Conservation (phyloP, 2,329 filamentous ascomycete species). For the Exophiala bonariae region DNA sequence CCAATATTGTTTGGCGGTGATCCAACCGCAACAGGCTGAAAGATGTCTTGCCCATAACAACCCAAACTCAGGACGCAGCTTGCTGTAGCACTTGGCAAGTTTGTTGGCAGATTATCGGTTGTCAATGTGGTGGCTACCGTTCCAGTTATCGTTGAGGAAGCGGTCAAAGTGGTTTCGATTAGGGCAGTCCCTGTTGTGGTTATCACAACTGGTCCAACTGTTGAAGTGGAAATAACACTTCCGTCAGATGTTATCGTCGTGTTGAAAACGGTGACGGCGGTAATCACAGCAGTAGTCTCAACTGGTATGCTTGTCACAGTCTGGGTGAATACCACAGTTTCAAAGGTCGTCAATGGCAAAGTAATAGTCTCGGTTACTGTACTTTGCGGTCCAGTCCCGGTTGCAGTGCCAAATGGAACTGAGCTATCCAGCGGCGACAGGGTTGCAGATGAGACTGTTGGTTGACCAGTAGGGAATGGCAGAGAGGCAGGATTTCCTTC, state of each 20-base stretch:
- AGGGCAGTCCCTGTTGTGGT: constrained; percentile 25
- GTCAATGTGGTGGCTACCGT: constrained; percentile 24
- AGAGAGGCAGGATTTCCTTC: constrained; percentile 25
- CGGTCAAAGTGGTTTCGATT: constrained; percentile 23
- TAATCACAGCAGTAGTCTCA: constrained; percentile 21
- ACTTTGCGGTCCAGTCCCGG: constrained; percentile 15
- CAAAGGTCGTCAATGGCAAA: constrained; percentile 25
- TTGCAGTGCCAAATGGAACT: constrained; percentile 22
- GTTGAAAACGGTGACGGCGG: constrained; percentile 23
- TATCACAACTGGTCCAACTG: constrained; percentile 23
- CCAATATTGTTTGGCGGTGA: constrained; percentile 40
- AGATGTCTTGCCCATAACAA: constrained; percentile 40
- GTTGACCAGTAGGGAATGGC: constrained; percentile 27
- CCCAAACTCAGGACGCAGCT: constrained; percentile 23
- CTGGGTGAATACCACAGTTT: constrained; percentile 20
- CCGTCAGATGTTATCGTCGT: constrained; percentile 23
- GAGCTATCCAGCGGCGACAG: constrained; percentile 25
- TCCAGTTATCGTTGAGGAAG: constrained; percentile 20
- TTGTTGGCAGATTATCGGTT: constrained; percentile 11
- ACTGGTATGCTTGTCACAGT: constrained; percentile 25
- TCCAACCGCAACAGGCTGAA: constrained; percentile 41
- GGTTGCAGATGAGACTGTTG: constrained; percentile 23
- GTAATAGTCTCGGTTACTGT: constrained; percentile 27
- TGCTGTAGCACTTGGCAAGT: constrained; percentile 20
- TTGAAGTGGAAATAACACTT: constrained; percentile 21